phyloP scores from a whole-genome alignment of 2,329 filamentous ascomycete genomes.

The Phialemonium atrogriseum region DNA sequence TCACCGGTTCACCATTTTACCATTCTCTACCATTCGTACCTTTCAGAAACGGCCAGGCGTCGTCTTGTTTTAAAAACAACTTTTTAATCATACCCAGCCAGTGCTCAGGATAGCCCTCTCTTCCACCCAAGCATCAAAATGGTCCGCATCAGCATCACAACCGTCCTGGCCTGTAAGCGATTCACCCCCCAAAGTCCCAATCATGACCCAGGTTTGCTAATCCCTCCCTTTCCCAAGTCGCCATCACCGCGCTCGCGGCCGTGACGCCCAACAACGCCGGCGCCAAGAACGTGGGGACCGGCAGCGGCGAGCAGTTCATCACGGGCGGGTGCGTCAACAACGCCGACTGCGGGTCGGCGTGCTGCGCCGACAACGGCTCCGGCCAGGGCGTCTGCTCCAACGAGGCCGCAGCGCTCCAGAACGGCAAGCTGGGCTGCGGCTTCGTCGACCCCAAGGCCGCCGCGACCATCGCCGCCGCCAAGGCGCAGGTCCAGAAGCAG shows the following conservation, averaged over 20 bases:
- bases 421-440: slow-evolving; percentile 26
- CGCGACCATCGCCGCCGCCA: neutral
- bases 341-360: slow-evolving; percentile 18
- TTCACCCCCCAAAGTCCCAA: neutral
- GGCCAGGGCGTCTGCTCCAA: slow-evolving; percentile 24
- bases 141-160: slow-evolving; percentile 6
- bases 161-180: slow-evolving; percentile 8
- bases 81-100: too few relatives aligned
- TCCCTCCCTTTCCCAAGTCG: slow-evolving; percentile 3
- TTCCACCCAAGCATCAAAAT: slow-evolving; percentile 4
- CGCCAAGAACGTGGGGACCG: slow-evolving; percentile 17
- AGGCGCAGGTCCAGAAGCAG: neutral
- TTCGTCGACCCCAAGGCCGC: slow-evolving; percentile 13
- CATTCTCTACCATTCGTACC: too few relatives aligned
- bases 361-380: slow-evolving; percentile 11
- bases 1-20: too few relatives aligned
- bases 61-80: too few relatives aligned
- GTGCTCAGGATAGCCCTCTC: too few relatives aligned
- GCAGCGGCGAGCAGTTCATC: slow-evolving; percentile 19
- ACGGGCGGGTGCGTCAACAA: slow-evolving; percentile 19
- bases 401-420: slow-evolving; percentile 19
- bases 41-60: too few relatives aligned
- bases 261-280: slow-evolving; percentile 13
- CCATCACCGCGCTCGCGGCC: slow-evolving; percentile 7
- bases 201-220: neutral